Conservation (phyloP, 2,329 filamentous ascomycete species). For the Pyrenophora seminiperda region DNA sequence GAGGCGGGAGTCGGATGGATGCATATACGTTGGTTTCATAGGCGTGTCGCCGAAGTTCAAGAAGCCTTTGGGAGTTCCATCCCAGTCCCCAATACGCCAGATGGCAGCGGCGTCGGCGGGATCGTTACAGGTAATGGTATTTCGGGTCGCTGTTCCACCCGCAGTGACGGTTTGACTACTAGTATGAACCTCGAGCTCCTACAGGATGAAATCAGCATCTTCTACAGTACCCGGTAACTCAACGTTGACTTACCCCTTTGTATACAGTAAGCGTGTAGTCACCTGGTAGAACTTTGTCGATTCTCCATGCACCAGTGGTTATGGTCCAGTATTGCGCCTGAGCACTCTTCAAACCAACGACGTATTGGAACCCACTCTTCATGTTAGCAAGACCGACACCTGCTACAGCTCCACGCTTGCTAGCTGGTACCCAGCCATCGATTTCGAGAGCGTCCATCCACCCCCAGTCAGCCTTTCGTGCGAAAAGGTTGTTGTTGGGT, state of each 20-base stretch:
- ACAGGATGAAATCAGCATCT: background rate
- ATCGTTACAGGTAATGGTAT: slow-evolving; percentile 56
- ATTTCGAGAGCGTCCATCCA: slow-evolving; percentile 32
- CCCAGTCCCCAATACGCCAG: slow-evolving; percentile 68
- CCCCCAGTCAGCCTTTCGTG: slow-evolving; percentile 29
- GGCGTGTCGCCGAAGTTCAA: slow-evolving; percentile 56
- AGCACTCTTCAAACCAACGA: slow-evolving; percentile 46
- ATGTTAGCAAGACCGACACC: slow-evolving; percentile 45
- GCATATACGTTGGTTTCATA: slow-evolving; percentile 53
- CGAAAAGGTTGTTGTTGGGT: slow-evolving; percentile 43
- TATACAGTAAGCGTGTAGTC: slow-evolving; percentile 69
- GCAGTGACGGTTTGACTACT: slow-evolving; percentile 52
- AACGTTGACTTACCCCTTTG: slow-evolving; percentile 46
- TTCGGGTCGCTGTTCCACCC: slow-evolving; percentile 53
- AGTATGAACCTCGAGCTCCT: slow-evolving; percentile 38
- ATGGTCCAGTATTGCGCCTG: slow-evolving; percentile 48
- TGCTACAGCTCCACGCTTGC: slow-evolving; percentile 23
- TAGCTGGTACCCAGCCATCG: slow-evolving; percentile 28
- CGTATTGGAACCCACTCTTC: slow-evolving; percentile 49
- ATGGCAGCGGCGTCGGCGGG: slow-evolving; percentile 56
- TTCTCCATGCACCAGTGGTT: slow-evolving; percentile 57
- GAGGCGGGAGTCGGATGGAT: slow-evolving; percentile 45
- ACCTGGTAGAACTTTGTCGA: slow-evolving; percentile 66
- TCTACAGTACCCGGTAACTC: background rate
- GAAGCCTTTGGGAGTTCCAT: slow-evolving; percentile 63